Conservation (phyloP, 2,329 filamentous ascomycete genomes). For the Podosphaera fusca region DNA sequence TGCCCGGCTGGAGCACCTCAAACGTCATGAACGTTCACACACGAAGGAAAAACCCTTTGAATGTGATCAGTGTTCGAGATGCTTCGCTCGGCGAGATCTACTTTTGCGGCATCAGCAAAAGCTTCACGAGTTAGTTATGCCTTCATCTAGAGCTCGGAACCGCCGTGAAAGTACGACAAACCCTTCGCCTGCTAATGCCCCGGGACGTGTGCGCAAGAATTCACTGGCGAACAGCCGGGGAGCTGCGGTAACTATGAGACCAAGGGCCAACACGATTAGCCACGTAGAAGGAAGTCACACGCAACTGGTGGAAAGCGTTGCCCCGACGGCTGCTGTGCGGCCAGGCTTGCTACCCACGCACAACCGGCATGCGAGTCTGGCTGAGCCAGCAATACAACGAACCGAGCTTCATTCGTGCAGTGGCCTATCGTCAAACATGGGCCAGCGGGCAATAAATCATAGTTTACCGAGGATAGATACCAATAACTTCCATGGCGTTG, state of each 20-base stretch:
- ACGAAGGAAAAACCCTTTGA: conserved; percentile 96
- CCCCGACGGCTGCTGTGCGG: conserved; percentile 20
- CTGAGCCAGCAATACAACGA: conserved; percentile 34
- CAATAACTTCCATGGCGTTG: conserved; percentile 38
- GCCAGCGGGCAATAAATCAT: conserved; percentile 41
- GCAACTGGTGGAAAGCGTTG: conserved; percentile 43
- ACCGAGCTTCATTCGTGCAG: conserved; percentile 38
- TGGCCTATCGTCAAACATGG: conserved; percentile 46
- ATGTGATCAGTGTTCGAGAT: conserved; percentile 80
- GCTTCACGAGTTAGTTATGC: conserved; percentile 77
- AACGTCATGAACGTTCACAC: conserved; percentile 92
- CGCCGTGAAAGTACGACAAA: conserved; percentile 72
- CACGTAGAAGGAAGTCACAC: conserved; percentile 63
- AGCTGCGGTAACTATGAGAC: conserved; percentile 41
- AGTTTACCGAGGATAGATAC: conserved; percentile 70
- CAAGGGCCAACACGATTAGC: conserved; percentile 86
- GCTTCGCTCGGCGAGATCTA: conserved; percentile 82
- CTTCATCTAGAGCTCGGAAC: conserved; percentile 66
- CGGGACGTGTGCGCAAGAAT: conserved; percentile 71
- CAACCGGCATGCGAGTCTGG: conserved; percentile 53
- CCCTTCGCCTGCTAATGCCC: conserved; percentile 33
- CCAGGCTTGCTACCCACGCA: conserved; percentile 27
- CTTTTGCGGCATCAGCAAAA: conserved; percentile 94
- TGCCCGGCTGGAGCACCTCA: conserved; percentile 83
- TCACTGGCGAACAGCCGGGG: conserved; percentile 44